Percentiles rank a stretch among this genome's conserved stretches.
Evolutionary conservation across 2,329 filamentous ascomycete genomes (phyloP).

Genomic region (Fusarium pilosicola): DNA sequence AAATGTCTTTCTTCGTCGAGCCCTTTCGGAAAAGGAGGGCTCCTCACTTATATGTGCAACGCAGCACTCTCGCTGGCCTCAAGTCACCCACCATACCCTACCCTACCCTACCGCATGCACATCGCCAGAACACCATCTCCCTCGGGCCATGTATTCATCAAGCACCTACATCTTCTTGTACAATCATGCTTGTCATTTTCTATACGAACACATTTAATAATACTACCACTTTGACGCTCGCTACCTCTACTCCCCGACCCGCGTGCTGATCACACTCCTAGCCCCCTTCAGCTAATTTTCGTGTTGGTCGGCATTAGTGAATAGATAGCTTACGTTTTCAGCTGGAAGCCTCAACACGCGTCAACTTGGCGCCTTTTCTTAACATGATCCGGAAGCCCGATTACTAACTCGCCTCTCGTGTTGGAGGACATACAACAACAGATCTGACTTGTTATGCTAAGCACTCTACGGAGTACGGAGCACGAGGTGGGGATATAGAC

Average conservation of each 20-base stretch:
- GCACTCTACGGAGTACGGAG: not conserved
- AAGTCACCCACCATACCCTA: not conserved
- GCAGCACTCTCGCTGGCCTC: constrained; percentile 9
- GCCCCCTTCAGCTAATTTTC: not conserved
- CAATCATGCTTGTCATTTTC: constrained; percentile 22
- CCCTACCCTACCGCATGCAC: not conserved
- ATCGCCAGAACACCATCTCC: constrained; percentile 23
- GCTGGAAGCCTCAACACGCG: not conserved
- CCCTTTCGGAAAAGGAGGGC: not conserved
- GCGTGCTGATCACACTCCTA: constrained; percentile 6
- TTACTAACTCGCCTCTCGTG: constrained; percentile 2
- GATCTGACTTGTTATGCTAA: not conserved
- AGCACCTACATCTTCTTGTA: constrained; percentile 34
- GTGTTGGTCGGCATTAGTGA: not conserved
- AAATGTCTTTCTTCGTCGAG: not conserved
- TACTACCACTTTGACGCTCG: constrained; percentile 23
- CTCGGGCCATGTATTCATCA: constrained; percentile 33
- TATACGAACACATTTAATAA: constrained; percentile 34
- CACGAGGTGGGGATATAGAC: not conserved
- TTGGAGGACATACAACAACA: not conserved
- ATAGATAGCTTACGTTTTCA: not conserved
- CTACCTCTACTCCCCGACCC: constrained; percentile 4
- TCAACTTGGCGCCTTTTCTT: not conserved
- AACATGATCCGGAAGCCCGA: not conserved
- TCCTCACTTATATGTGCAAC: constrained; percentile 19